Percentiles rank a stretch among this genome's conserved stretches.
These are phyloP conservation scores for Cyclocybe aegerita DNA, from an alignment of 768 basidiomycete species.

Conservation along the genomic window DNA sequence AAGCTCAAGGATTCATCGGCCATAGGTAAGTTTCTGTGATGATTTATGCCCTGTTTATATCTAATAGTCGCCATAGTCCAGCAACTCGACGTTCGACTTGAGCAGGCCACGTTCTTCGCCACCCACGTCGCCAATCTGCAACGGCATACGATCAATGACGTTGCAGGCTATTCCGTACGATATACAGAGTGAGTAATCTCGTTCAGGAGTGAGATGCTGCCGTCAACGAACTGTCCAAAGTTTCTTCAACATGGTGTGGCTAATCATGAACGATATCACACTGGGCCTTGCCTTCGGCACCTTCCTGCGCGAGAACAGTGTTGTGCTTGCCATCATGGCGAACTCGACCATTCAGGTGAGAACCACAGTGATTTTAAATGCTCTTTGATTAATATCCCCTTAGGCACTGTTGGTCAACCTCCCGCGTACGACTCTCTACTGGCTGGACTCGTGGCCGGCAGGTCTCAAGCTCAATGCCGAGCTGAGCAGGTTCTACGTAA, in stretches of 20 bases:
- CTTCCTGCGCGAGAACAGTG: conserved; percentile 68
- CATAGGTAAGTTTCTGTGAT: conserved; percentile 27
- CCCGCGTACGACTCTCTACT: conserved; percentile 46
- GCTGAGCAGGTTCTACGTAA: conserved; percentile 83
- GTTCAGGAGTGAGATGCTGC: neutral
- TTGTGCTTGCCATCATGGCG: conserved; percentile 39
- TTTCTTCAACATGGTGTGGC: conserved; percentile 92
- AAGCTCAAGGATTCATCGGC: conserved; percentile 44
- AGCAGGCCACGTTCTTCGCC: conserved; percentile 46
- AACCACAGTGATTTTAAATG: neutral
- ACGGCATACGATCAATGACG: conserved; percentile 31
- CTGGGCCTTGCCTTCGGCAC: conserved; percentile 74
- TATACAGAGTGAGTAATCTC: conserved; percentile 62
- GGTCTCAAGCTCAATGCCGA: conserved; percentile 96
- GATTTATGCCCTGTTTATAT: neutral
- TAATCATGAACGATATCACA: conserved; percentile 87
- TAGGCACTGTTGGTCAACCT: conserved; percentile 35
- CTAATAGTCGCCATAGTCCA: conserved; percentile 40
- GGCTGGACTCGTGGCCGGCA: conserved; percentile 95
- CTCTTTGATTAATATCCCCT: neutral
- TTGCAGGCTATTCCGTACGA: conserved; percentile 45
- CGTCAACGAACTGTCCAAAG: conserved; percentile 34
- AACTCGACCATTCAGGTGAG: conserved; percentile 40
- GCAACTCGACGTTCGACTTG: conserved; percentile 58
- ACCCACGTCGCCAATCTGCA: conserved; percentile 40